Evolutionary conservation across 2,329 filamentous ascomycete species (phyloP).

Genomic region (Exophiala sideris): DNA sequence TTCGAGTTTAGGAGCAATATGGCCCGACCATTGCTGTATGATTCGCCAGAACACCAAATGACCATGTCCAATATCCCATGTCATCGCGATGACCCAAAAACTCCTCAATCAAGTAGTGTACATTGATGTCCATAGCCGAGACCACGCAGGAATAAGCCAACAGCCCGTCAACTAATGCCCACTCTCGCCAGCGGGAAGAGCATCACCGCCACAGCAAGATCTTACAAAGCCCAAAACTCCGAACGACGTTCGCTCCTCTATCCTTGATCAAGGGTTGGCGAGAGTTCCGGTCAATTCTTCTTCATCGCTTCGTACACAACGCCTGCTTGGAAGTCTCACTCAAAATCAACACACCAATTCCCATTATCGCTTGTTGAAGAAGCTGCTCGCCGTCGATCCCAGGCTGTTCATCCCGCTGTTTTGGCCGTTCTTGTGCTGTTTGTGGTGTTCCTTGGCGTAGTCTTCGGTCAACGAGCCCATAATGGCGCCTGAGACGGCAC

Average conservation of each 20-base stretch:
- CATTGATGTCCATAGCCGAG: background rate
- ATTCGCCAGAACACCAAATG: too few relatives aligned
- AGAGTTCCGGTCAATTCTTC: background rate
- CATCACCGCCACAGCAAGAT: background rate
- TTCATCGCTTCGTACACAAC: constrained; percentile 3
- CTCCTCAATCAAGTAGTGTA: background rate
- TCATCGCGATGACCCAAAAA: background rate
- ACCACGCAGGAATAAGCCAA: background rate
- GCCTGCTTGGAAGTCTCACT: background rate
- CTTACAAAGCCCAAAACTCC: background rate
- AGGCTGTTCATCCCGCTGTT: constrained; percentile 2
- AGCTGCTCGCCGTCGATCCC: background rate
- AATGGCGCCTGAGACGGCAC: constrained; percentile 47
- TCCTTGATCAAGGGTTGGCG: background rate
- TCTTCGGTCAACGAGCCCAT: constrained; percentile 46
- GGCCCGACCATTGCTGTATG: too few relatives aligned
- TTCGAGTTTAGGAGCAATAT: too few relatives aligned
- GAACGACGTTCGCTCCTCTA: background rate
- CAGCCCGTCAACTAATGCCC: background rate
- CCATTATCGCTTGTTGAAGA: background rate
- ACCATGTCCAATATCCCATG: background rate
- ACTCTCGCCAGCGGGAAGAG: background rate
- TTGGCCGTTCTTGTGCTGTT: constrained; percentile 16
- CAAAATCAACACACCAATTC: background rate
- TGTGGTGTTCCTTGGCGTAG: constrained; percentile 38